Evolutionary conservation across 495 filamentous ascomycete species (phyloP).

Genomic region (Hypoxylon fuscum): DNA sequence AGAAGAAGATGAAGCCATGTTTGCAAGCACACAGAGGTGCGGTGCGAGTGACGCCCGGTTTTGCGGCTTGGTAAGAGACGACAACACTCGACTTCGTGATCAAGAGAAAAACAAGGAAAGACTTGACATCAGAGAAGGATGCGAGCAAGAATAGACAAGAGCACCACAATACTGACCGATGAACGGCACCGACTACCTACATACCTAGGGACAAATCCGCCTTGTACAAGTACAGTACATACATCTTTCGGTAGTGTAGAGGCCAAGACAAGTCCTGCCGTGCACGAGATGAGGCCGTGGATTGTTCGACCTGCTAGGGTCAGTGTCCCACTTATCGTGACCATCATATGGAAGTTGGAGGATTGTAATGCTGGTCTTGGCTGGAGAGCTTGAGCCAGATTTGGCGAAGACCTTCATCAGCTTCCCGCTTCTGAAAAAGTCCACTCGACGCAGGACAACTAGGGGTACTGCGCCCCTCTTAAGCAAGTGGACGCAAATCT

Average conservation of each 20-base stretch:
- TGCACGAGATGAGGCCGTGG: constrained; percentile 36
- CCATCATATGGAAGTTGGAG: constrained; percentile 9
- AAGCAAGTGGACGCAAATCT: constrained; percentile 3
- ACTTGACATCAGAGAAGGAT: constrained; percentile 25
- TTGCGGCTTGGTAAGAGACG: constrained; percentile 18
- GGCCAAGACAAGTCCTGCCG: constrained; percentile 24
- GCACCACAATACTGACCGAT: constrained; percentile 18
- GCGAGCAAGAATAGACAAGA: constrained; percentile 20
- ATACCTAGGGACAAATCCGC: constrained; percentile 24
- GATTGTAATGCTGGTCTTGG: constrained; percentile 33
- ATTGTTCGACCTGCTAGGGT: constrained; percentile 27
- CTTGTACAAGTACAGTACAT: constrained; percentile 28
- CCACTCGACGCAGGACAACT: constrained; percentile 7
- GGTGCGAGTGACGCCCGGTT: constrained; percentile 11
- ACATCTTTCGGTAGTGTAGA: constrained; percentile 9
- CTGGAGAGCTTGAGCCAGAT: constrained; percentile 2
- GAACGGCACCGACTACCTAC: constrained; percentile 17
- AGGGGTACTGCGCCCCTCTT: constrained; percentile 8
- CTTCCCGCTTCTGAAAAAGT: constrained; percentile 20
- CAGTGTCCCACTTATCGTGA: constrained; percentile 3
- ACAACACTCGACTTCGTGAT: constrained; percentile 24
- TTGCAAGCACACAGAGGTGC: constrained; percentile 25
- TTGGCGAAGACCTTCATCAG: constrained; percentile 34
- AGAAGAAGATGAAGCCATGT: constrained; percentile 34
- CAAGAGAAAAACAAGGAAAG: constrained; percentile 19